Evolutionary conservation across 2,329 filamentous ascomycete species (phyloP).

Genomic region (Nannizziopsis barbatae): DNA sequence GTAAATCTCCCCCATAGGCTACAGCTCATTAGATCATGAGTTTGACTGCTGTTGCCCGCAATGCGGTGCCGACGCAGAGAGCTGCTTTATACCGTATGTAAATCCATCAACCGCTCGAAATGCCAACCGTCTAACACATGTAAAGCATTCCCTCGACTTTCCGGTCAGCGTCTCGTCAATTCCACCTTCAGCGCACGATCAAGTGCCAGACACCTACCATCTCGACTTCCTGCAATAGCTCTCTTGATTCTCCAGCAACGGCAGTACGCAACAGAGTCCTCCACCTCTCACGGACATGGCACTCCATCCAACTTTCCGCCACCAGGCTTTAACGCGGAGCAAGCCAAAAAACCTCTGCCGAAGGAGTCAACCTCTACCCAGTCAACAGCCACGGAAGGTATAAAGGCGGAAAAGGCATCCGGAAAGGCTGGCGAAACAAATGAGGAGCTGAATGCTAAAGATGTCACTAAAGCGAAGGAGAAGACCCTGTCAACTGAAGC

Average conservation of each 20-base stretch:
- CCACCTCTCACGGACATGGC: conserved; percentile 36
- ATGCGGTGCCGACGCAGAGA: conserved; percentile 14
- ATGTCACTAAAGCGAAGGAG: conserved; percentile 29
- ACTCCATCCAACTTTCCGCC: conserved; percentile 52
- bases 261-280: conserved; percentile 48
- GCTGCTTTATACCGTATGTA: conserved; percentile 7
- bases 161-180: conserved; percentile 24
- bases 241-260: conserved; percentile 42
- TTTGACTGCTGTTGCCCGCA: conserved; percentile 31
- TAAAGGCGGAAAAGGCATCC: conserved; percentile 7
- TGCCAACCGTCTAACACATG: background rate
- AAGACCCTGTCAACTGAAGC: conserved; percentile 8
- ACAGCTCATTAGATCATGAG: conserved; percentile 22
- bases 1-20: background rate
- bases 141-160: conserved; percentile 25
- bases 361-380: background rate
- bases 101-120: background rate
- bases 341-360: conserved; percentile 73
- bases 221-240: conserved; percentile 46
- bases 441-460: conserved; percentile 16
- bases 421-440: conserved; percentile 13
- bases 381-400: background rate
- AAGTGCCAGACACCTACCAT: conserved; percentile 34
- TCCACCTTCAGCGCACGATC: conserved; percentile 26
- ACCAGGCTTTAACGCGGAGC: conserved; percentile 79